A percentile compares a stretch with the other conserved stretches of the same genome.
Evolutionary conservation across 2,329 filamentous ascomycete species (phyloP).

Genomic region (Penicillium verrucosum): DNA sequence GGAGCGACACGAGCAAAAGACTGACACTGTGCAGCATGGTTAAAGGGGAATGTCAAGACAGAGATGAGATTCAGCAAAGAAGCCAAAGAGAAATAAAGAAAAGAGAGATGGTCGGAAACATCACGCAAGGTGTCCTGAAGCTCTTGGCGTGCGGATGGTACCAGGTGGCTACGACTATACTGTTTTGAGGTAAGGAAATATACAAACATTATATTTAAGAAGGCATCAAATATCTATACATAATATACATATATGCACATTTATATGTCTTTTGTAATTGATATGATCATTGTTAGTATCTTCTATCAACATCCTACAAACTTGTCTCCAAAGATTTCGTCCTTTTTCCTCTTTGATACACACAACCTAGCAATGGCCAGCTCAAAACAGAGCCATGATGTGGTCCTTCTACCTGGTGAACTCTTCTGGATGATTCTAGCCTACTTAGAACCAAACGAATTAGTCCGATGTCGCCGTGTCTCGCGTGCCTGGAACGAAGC

Average conservation of each 20-base stretch:
- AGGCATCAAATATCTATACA: not conserved
- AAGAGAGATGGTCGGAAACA: conserved; percentile 7
- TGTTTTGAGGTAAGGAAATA: not conserved
- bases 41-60: not conserved
- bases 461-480: conserved; percentile 53
- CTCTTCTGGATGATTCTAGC: conserved; percentile 55
- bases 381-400: conserved; percentile 11
- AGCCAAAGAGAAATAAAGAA: conserved; percentile 3
- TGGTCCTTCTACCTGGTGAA: conserved; percentile 52
- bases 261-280: no score
- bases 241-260: not conserved
- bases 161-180: conserved; percentile 4
- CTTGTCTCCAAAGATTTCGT: not conserved
- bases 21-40: conserved; percentile 42
- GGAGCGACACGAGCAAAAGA: conserved; percentile 54
- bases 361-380: conserved; percentile 9
- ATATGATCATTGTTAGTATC: not conserved
- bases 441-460: conserved; percentile 50
- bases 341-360: not conserved
- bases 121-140: conserved; percentile 43
- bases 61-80: not conserved
- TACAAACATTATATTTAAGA: no score
- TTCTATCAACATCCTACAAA: not conserved
- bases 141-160: conserved; percentile 33
- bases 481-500: conserved; percentile 49